Conservation (phyloP, 2,329 filamentous ascomycete species). For the Diaporthe batatas region DNA sequence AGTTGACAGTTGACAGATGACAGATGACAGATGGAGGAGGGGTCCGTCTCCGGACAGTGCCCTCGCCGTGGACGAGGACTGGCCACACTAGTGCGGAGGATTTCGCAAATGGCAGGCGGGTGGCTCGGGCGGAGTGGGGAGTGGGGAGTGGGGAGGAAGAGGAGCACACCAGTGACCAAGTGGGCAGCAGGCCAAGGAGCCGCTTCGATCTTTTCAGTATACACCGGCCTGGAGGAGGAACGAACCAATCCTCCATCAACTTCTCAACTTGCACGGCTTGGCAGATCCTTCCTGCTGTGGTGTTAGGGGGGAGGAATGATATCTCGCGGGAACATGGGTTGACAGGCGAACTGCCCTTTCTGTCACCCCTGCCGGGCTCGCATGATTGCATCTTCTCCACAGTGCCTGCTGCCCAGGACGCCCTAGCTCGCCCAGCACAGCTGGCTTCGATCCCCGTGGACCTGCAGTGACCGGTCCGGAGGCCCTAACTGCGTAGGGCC, state of each 20-base stretch:
- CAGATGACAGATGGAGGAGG: no score
- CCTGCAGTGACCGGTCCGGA: constrained; percentile 6
- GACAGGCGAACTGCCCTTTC: constrained; percentile 25
- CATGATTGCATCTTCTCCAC: constrained; percentile 25
- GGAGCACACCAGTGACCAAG: no score
- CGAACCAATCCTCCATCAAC: no score
- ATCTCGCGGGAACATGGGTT: constrained; percentile 16
- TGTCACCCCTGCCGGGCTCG: constrained; percentile 20
- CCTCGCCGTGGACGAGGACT: background rate
- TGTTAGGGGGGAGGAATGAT: background rate
- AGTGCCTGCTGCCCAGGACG: background rate
- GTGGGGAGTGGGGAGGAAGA: background rate
- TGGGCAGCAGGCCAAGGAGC: no score
- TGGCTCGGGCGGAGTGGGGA: constrained; percentile 11
- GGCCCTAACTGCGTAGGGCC: constrained; percentile 2
- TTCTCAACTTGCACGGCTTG: constrained; percentile 5
- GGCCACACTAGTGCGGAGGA: constrained; percentile 5
- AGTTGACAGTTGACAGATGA: no score
- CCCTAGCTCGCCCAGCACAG: constrained; percentile 13
- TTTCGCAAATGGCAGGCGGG: constrained; percentile 22
- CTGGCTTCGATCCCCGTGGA: constrained; percentile 23
- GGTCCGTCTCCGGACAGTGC: background rate
- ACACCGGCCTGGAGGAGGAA: no score
- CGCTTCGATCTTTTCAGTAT: no score
- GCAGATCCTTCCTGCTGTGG: constrained; percentile 30